phyloP scores from a whole-genome alignment of 257 asterid species.

The Solanum etuberosum region DNA sequence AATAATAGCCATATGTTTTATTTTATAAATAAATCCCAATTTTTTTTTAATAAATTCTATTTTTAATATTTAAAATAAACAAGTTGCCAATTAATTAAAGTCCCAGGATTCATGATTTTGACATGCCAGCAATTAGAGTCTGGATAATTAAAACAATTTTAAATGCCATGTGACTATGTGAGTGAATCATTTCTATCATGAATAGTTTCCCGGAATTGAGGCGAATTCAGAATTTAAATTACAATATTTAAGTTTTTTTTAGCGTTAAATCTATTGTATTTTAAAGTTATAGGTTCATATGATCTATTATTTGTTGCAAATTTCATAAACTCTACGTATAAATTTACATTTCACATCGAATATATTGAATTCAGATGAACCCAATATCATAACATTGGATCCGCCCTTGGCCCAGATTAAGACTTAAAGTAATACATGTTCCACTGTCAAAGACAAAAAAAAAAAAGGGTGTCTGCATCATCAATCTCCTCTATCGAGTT shows the following conservation, averaged over 20 bases:
- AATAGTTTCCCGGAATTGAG: rapidly evolving
- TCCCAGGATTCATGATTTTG: background rate
- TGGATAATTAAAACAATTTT: background rate
- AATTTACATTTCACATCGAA: background rate
- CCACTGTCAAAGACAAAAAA: background rate
- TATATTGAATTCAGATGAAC: background rate
- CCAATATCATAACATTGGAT: background rate
- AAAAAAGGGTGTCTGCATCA: background rate
- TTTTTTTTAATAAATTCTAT: too few relatives aligned
- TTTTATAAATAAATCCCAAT: background rate
- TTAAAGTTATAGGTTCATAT: background rate
- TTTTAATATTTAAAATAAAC: background rate
- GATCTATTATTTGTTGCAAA: background rate
- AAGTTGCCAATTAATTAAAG: background rate
- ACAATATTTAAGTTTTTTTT: background rate
- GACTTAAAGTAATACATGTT: background rate
- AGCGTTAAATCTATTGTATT: background rate
- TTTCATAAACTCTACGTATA: background rate
- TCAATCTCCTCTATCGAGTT: background rate
- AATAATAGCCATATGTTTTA: background rate
- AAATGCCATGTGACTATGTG: background rate
- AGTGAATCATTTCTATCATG: background rate
- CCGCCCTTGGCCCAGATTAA: background rate
- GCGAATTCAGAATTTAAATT: background rate
- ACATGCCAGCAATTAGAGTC: background rate